Evolutionary conservation across 495 filamentous ascomycete species (phyloP).

Genomic region (Cercophora sp.): DNA sequence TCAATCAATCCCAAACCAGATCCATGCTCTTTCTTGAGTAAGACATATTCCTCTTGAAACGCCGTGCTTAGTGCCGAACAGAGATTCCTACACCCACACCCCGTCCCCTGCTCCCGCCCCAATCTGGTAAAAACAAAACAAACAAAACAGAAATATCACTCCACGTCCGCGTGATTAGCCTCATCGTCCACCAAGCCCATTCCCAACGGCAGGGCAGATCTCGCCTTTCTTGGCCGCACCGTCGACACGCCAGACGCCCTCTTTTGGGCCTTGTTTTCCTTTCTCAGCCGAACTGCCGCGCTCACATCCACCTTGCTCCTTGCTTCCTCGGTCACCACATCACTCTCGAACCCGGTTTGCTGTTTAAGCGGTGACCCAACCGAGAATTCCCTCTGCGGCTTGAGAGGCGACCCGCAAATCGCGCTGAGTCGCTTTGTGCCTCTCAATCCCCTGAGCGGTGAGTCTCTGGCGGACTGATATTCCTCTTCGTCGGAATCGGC

Average conservation of each 20-base stretch:
- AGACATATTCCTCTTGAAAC: not conserved
- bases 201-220: slow-evolving; percentile 1
- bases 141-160: not conserved
- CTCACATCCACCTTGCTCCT: slow-evolving; percentile 24
- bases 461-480: not conserved
- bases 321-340: slow-evolving; percentile 17
- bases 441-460: not conserved
- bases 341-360: not conserved
- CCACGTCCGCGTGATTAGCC: slow-evolving; percentile 17
- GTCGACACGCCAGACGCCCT: slow-evolving; percentile 11
- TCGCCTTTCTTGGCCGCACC: not conserved
- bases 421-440: slow-evolving; percentile 13
- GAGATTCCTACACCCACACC: not conserved
- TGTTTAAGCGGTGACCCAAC: too few species aligned
- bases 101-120: not conserved
- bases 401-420: not conserved
- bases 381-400: too few species aligned
- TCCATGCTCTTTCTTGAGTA: not conserved
- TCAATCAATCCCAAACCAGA: not conserved
- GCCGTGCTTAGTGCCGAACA: not conserved
- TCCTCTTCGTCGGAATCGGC: slow-evolving; percentile 10
- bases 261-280: slow-evolving; percentile 29
- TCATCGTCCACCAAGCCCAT: slow-evolving; percentile 5
- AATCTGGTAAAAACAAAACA: not conserved
- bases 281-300: slow-evolving; percentile 26